Evolutionary conservation across 805 yeast genomes (phyloP), one percentile per base, ranked within the genome.

Genomic region (Schwanniomyces polymorphus): DNA sequence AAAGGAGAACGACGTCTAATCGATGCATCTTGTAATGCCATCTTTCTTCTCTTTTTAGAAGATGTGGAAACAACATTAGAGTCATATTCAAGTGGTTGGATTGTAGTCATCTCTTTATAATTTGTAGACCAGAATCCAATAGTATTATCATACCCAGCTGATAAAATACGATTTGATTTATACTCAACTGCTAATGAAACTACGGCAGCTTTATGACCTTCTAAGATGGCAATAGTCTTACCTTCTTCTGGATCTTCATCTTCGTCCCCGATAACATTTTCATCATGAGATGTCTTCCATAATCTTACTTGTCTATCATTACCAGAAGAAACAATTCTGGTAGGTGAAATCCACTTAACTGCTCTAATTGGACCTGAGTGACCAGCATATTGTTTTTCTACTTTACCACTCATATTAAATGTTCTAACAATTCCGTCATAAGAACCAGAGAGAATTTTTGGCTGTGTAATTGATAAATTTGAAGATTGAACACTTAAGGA

Each of bases 361-460:
- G 88, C 78, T 63, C 86, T 85, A 45, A 94, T 84, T 10, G 97
- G 85, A 27, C 89, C 97, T 14, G 87, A 82, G 65, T 94, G 99
- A 25, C 97, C 98, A 44, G 81, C 80, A 55, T 86, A 80, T 64
- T 89, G 96, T 51, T 86, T 82, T 56, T 83, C 85, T 8, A 91
- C 86, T 42, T 81, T 77, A 8, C 97, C 98, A 12, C 88, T 79
- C 67, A 81, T 69, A 61, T 89, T 85, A 84, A 91, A 94, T 9
- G 94, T 82, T 53, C 98, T 81, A 21, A 92, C 97, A 27, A 92
- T 80, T 57, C 98, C 98, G 65, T 94, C 99, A 61, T 91, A 94
- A 0, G 96, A 84, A 34, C 98, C 99, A 11, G 94, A 83, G 39
- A 91, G 74, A 45, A 92, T 87, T 59, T 78, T 78, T 27, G 84